Conservation (phyloP, 306 rosid species). For the Leucaena leucocephala region DNA sequence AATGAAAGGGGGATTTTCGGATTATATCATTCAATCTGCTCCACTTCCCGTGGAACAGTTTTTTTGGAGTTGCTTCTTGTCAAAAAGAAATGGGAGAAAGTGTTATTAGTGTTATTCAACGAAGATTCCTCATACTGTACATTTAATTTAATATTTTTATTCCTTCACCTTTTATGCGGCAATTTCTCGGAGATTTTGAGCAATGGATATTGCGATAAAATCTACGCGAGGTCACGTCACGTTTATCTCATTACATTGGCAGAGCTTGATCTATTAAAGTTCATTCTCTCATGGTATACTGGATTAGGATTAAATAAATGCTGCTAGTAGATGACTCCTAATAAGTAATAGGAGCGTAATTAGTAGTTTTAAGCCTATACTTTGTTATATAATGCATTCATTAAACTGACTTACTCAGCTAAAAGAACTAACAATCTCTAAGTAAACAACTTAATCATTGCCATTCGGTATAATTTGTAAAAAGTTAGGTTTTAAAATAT, state of each 20-base stretch:
- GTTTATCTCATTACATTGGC: not conserved
- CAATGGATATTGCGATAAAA: constrained; percentile 47
- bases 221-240: not conserved
- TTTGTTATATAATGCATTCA: not conserved
- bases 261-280: not conserved
- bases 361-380: not conserved
- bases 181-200: constrained; percentile 40
- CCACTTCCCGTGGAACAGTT: constrained; percentile 42
- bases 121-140: constrained; percentile 41
- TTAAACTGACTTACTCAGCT: not conserved
- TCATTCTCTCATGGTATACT: not conserved
- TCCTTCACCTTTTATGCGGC: constrained; percentile 23
- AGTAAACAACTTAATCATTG: too few relatives aligned
- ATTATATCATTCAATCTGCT: constrained; percentile 36
- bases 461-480: too few relatives aligned
- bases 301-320: not conserved
- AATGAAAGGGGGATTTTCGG: constrained; percentile 32
- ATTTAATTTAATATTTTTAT: constrained; percentile 38
- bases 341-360: not conserved
- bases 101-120: constrained; percentile 41
- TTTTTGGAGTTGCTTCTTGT: constrained; percentile 33
- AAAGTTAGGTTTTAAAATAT: too few relatives aligned
- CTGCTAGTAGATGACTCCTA: not conserved
- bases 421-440: too few relatives aligned
- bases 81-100: constrained; percentile 37